phyloP scores from a whole-genome alignment of 495 filamentous ascomycete genomes.

The Staphylotrichum tortipilum region DNA sequence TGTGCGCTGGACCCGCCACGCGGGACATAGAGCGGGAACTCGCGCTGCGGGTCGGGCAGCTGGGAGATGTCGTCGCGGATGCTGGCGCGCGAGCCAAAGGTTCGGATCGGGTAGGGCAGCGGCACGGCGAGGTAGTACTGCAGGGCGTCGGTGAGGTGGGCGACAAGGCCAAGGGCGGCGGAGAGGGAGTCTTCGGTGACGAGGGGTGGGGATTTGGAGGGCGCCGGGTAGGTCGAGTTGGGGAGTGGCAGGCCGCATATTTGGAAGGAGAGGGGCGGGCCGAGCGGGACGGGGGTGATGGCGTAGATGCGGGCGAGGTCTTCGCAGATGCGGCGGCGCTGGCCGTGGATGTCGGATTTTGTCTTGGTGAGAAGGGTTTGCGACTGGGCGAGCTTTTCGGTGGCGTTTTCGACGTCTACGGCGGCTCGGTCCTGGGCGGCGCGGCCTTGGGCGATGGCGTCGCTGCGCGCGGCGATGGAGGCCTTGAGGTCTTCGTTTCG shows the following conservation, averaged over 20 bases:
- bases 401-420: conserved; percentile 46
- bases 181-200: conserved; percentile 57
- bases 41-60: conserved; percentile 52
- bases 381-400: conserved; percentile 50
- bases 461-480: conserved; percentile 55
- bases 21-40: conserved; percentile 67
- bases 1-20: conserved; percentile 58
- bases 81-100: conserved; percentile 62
- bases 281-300: conserved; percentile 54
- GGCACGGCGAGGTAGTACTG: conserved; percentile 74
- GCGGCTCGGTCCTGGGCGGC: conserved; percentile 48
- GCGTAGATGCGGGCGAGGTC: conserved; percentile 71
- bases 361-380: conserved; percentile 46
- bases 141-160: conserved; percentile 65
- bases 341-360: conserved; percentile 59
- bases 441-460: conserved; percentile 57
- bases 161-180: conserved; percentile 74
- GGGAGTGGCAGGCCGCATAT: conserved; percentile 69
- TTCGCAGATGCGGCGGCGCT: conserved; percentile 77
- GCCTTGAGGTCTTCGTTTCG: conserved; percentile 53
- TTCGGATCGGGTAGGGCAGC: conserved; percentile 71
- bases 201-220: conserved; percentile 15
- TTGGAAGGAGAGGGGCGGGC: conserved; percentile 58
- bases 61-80: conserved; percentile 74
- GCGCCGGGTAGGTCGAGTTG: conserved; percentile 59